Base-by-base conservation (phyloP, 2,329 filamentous ascomycete genomes). In the Aspergillus calidoustus region DNA sequence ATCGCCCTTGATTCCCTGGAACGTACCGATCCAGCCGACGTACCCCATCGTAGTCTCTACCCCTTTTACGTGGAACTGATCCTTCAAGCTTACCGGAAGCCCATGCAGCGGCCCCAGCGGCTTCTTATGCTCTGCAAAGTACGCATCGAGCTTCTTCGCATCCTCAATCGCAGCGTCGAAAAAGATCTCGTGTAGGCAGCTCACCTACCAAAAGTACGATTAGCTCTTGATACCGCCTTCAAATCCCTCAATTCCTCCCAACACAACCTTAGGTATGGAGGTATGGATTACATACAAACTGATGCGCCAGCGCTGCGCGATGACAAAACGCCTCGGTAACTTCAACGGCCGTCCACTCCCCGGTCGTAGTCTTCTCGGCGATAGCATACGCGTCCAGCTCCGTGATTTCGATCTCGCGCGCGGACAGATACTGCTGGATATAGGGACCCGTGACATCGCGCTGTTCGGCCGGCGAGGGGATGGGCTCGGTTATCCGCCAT, bases 11-110 rank as follows among this genome's bases (percentile, higher is more conserved):
- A 80, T 75, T 54, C 84, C 86, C 72, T 89, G 75, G 65, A 87
- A 85, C 0, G 84, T 85, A 7, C 83, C 84, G n/a, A 89, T 84
- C 82, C 86, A 87, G n/a, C 87, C 86, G 25, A 89, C 79, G 68
- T 89, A 89, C 13, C 86, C 87, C 80, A 89, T 89, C 71, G 76
- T 87, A 72, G 64, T 85, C 62, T 86, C 83, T 3, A 84, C 76
- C 1, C 81, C 82, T 70, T 81, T 75, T 6, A 82, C 72, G 52
- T 81, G 78, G 61, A 83, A 81, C 60, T 81, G 79, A 65, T 83
- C 81, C 63, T 83, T 83, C 34, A 83, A 65, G 52, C 79, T 87
- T 31, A 89, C 75, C 3, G 87, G 87, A 1, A 89, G 77, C 5
- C 87, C 87, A 67, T 90, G 87, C 0, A 90, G 79, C 2, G 87